These are phyloP conservation scores for Zasmidium cellare DNA, from an alignment of 2,329 filamentous ascomycete species.

Conservation along the genomic window DNA sequence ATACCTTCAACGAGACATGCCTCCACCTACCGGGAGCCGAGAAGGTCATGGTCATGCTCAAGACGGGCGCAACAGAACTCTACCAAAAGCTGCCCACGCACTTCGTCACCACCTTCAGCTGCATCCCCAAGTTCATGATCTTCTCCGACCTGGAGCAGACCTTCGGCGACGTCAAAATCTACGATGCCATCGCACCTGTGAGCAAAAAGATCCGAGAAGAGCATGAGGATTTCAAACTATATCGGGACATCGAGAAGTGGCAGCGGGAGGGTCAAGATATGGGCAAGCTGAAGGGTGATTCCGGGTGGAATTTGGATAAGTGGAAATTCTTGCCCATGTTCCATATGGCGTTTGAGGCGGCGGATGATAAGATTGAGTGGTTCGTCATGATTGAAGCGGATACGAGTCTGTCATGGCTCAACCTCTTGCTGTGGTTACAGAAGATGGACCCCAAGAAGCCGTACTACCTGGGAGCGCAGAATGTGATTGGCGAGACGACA, in stretches of 20 bases:
- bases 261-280: constrained; percentile 34
- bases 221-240: constrained; percentile 37
- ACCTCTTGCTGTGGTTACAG: constrained; percentile 50
- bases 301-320: constrained; percentile 57
- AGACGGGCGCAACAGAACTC: constrained; percentile 61
- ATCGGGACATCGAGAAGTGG: constrained; percentile 33
- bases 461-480: constrained; percentile 52
- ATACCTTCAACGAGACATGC: constrained; percentile 16
- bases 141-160: constrained; percentile 54
- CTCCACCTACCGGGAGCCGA: constrained; percentile 37
- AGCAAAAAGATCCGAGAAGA: constrained; percentile 26
- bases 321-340: constrained; percentile 61
- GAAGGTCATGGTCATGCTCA: constrained; percentile 58
- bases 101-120: constrained; percentile 56
- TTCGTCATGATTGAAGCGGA: constrained; percentile 60
- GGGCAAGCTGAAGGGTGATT: constrained; percentile 30
- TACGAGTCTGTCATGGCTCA: constrained; percentile 51
- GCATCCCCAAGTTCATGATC: constrained; percentile 45
- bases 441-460: constrained; percentile 48
- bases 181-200: constrained; percentile 36
- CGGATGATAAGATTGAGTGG: constrained; percentile 51
- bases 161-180: constrained; percentile 42
- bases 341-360: constrained; percentile 50
- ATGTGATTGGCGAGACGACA: constrained; percentile 36
- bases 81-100: constrained; percentile 58